These are phyloP conservation scores for Mycena maculata DNA, from an alignment of 768 basidiomycete species.

Conservation along the genomic window DNA sequence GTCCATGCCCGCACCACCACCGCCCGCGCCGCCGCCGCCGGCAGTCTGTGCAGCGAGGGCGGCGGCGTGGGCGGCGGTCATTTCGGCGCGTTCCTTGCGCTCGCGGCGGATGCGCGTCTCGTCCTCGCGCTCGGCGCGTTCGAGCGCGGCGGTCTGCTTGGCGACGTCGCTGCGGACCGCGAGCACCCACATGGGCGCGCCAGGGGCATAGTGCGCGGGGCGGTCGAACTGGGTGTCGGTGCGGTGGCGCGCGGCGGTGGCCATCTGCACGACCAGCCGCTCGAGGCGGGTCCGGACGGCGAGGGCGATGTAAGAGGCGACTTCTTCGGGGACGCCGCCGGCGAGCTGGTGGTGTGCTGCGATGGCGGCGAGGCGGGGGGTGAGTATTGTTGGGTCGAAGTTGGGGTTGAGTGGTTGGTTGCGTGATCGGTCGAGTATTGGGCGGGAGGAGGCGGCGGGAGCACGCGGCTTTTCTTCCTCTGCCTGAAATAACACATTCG, in stretches of 20 bases:
- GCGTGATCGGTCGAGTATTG: slow-evolving; percentile 81
- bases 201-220: slow-evolving; percentile 72
- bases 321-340: slow-evolving; percentile 69
- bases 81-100: slow-evolving; percentile 80
- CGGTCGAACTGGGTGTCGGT: slow-evolving; percentile 77
- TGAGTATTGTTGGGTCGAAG: slow-evolving; percentile 75
- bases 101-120: slow-evolving; percentile 81
- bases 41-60: slow-evolving; percentile 69
- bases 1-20: slow-evolving; percentile 44
- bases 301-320: slow-evolving; percentile 82
- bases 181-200: slow-evolving; percentile 85
- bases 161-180: slow-evolving; percentile 81
- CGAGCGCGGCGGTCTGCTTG: slow-evolving; percentile 80
- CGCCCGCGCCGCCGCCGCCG: slow-evolving; percentile 38
- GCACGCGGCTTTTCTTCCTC: slow-evolving; percentile 83
- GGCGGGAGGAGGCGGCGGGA: slow-evolving; percentile 67
- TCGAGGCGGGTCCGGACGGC: slow-evolving; percentile 82
- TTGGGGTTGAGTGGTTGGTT: slow-evolving; percentile 79
- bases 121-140: slow-evolving; percentile 86
- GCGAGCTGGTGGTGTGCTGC: slow-evolving; percentile 76
- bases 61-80: slow-evolving; percentile 76
- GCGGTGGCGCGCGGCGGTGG: slow-evolving; percentile 75
- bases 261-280: slow-evolving; percentile 75
- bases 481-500: slow-evolving; percentile 58
- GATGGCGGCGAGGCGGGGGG: slow-evolving; percentile 74